Base-by-base conservation (phyloP, 768 basidiomycete species). In the Thelephora aurantiotincta region DNA sequence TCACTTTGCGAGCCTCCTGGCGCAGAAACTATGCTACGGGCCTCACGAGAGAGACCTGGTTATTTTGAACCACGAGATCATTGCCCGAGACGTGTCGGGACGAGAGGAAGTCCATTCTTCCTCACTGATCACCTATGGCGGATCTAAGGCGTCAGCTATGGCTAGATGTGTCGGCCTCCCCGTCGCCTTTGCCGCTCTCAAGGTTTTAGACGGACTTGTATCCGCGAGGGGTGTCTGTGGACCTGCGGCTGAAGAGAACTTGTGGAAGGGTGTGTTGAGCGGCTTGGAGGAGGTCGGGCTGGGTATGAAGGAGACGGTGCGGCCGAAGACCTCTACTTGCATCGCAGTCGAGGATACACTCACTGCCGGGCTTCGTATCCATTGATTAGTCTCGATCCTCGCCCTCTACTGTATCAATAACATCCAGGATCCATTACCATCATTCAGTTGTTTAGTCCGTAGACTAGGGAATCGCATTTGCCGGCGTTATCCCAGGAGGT, bases 131-230 rank as follows among this genome's bases (percentile, higher is more conserved):
- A 64, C 72, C 30, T 82, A 82, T 54, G 90, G 81, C 1, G 72
- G 68, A 16, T 52, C 65, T 6, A 58, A 57, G 1, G 74, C 72
- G 2, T 83, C 84, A 0, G 92, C 92, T 4, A 96, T 96, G 92
- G 77, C 89, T n/a, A 70, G 79, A 26, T 88, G 85, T 2, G 92
- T 96, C 14, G 91, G 91, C 3, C 63, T 92, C 41, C 92, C 92
- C 0, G 77, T 93, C 6, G 92, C 86, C 1, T 76, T 91, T 56
- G 89, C 89, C 1, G 78, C 89, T 1, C 59, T 84, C 54, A 68
- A 70, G 33, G 70, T 91, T 5, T 62, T 86, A 35, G 82, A 88
- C 57, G 85, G 82, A 0, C 46, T 52, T 35, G 52, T 61, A 57
- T 12, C 53, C 1, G 64, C 63, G 30, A 60, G 78, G 33, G 89